Evolutionary conservation across 306 rosid species (phyloP).

Genomic region (Cucumis melo): DNA sequence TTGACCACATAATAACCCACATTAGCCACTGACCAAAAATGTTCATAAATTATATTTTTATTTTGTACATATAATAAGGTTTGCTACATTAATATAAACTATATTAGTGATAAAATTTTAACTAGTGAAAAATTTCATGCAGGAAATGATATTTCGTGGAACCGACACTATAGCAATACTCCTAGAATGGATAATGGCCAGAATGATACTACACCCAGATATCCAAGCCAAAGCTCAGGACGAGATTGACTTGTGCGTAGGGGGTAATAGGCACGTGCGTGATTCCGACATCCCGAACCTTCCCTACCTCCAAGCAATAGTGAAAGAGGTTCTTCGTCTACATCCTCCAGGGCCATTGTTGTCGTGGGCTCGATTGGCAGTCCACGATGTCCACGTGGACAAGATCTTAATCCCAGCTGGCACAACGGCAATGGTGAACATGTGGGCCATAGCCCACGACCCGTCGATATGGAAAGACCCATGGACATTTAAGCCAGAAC

Average conservation of each 20-base stretch:
- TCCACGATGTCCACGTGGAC: conserved; percentile 54
- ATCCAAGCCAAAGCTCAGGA: conserved; percentile 47
- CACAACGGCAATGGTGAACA: conserved; percentile 84
- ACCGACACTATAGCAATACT: conserved; percentile 75
- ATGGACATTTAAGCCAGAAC: conserved; percentile 49
- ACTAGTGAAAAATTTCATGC: neutral
- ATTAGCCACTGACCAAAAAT: neutral
- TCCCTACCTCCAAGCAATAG: conserved; percentile 64
- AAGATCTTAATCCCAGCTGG: conserved; percentile 65
- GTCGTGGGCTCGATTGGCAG: conserved; percentile 84
- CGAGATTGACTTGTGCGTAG: conserved; percentile 49
- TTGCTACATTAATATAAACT: neutral
- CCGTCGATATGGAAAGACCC: conserved; percentile 61
- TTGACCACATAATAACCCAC: neutral
- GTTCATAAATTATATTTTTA: neutral
- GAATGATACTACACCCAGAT: conserved; percentile 67
- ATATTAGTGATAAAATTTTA: neutral
- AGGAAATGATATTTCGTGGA: conserved; percentile 93
- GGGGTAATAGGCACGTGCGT: conserved; percentile 31
- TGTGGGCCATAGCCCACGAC: conserved; percentile 94
- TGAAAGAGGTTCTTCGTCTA: conserved; percentile 68
- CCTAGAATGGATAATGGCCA: conserved; percentile 76
- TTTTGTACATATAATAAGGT: neutral
- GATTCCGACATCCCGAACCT: conserved; percentile 54
- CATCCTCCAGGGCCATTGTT: conserved; percentile 90